Conservation (phyloP, 2,329 filamentous ascomycete genomes). For the Pochonia chlamydosporia region DNA sequence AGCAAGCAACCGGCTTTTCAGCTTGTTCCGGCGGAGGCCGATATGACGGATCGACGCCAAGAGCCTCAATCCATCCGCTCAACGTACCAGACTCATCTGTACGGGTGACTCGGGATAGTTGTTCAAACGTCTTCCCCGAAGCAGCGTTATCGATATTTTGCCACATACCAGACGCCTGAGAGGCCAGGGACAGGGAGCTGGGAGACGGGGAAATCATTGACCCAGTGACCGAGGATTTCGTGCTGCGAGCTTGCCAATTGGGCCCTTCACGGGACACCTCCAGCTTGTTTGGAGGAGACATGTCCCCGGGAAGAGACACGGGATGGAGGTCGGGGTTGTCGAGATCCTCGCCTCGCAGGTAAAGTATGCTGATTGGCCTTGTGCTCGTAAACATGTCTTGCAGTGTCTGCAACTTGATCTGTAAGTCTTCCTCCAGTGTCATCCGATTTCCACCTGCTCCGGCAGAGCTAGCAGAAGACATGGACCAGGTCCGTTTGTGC, state of each 20-base stretch:
- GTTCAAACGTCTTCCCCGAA: constrained; percentile 40
- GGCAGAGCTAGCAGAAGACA: constrained; percentile 70
- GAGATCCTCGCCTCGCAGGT: constrained; percentile 67
- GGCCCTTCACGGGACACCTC: constrained; percentile 39
- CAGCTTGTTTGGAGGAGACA: constrained; percentile 51
- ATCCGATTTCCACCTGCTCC: constrained; percentile 36
- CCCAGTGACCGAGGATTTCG: constrained; percentile 51
- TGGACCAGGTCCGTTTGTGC: constrained; percentile 92
- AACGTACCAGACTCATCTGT: constrained; percentile 59
- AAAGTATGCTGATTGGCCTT: constrained; percentile 69
- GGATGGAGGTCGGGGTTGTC: constrained; percentile 79
- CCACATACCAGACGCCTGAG: constrained; percentile 50
- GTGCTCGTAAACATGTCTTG: constrained; percentile 90
- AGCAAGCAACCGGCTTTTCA: constrained; percentile 75
- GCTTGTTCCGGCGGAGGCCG: constrained; percentile 68
- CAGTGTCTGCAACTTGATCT: constrained; percentile 69
- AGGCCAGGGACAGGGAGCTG: constrained; percentile 58
- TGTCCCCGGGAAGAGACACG: constrained; percentile 65
- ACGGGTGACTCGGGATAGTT: constrained; percentile 47
- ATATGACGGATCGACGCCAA: constrained; percentile 85
- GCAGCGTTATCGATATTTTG: constrained; percentile 50
- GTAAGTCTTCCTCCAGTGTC: constrained; percentile 68
- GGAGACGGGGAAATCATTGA: constrained; percentile 63
- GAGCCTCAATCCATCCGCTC: constrained; percentile 81
- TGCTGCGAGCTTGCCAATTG: constrained; percentile 47